Conservation (phyloP, 2,329 filamentous ascomycete species). For the Scytalidium sp. region DNA sequence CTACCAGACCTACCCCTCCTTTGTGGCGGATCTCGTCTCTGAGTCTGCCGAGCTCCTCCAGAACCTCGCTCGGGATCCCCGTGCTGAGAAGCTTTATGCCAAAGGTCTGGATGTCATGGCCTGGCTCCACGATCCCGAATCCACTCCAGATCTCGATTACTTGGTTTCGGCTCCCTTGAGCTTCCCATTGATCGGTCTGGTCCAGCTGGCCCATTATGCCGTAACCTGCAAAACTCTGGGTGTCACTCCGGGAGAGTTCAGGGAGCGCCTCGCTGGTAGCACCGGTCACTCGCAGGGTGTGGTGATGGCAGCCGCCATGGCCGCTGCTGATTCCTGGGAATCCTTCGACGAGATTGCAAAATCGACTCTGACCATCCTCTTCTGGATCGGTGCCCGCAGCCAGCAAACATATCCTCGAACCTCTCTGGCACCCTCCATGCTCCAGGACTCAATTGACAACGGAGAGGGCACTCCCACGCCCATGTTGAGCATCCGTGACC, state of each 20-base stretch:
- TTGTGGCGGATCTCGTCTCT: slow-evolving; percentile 81
- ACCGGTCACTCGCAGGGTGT: slow-evolving; percentile 98
- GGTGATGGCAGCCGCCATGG: slow-evolving; percentile 87
- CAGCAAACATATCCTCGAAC: slow-evolving; percentile 97
- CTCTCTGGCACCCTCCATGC: slow-evolving; percentile 83
- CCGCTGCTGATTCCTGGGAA: slow-evolving; percentile 90
- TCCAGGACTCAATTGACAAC: slow-evolving; percentile 90
- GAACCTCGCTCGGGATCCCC: slow-evolving; percentile 74
- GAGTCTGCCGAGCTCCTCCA: slow-evolving; percentile 85
- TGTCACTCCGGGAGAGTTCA: slow-evolving; percentile 81
- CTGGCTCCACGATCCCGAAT: slow-evolving; percentile 87
- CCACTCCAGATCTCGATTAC: slow-evolving; percentile 92
- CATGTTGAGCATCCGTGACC: slow-evolving; percentile 95
- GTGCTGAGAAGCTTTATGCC: slow-evolving; percentile 91
- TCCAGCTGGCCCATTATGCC: slow-evolving; percentile 93
- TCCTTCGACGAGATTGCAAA: slow-evolving; percentile 78
- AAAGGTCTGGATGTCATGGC: slow-evolving; percentile 95
- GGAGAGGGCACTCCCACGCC: slow-evolving; percentile 95
- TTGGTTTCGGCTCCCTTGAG: slow-evolving; percentile 93
- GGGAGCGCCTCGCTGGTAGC: slow-evolving; percentile 79
- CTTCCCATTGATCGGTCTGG: slow-evolving; percentile 91
- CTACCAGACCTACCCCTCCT: slow-evolving; percentile 85
- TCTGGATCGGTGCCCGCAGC: slow-evolving; percentile 97
- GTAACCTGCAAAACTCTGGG: slow-evolving; percentile 92
- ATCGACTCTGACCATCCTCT: slow-evolving; percentile 85